Conservation (phyloP, 2,329 filamentous ascomycete genomes). For the Nigrospora sphaerica region DNA sequence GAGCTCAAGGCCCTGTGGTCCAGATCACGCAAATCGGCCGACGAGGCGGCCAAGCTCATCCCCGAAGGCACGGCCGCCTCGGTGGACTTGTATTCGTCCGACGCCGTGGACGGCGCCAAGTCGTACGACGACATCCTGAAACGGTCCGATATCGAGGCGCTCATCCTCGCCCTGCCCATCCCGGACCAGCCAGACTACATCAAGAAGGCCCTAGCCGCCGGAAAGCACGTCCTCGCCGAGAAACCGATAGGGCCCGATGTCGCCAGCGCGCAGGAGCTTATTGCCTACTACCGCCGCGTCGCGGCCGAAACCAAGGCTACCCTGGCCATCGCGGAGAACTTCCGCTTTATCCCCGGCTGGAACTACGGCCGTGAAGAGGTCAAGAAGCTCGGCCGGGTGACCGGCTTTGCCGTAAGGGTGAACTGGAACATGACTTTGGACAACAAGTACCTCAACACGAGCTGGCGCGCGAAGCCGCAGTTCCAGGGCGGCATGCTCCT, state of each 20-base stretch:
- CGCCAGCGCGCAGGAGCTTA: constrained; percentile 30
- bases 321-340: constrained; percentile 67
- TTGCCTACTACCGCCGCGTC: constrained; percentile 26
- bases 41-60: constrained; percentile 27
- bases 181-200: constrained; percentile 51
- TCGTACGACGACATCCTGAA: constrained; percentile 35
- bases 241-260: constrained; percentile 61
- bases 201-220: constrained; percentile 50
- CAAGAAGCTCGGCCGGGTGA: constrained; percentile 43
- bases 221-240: constrained; percentile 64
- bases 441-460: constrained; percentile 42
- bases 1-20: constrained; percentile 50
- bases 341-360: constrained; percentile 54
- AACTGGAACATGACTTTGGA: constrained; percentile 25
- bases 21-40: constrained; percentile 40
- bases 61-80: constrained; percentile 9
- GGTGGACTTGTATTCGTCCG: constrained; percentile 20
- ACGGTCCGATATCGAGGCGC: constrained; percentile 34
- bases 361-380: constrained; percentile 41
- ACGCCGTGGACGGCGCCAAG: constrained; percentile 22
- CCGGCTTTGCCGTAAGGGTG: constrained; percentile 40
- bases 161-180: constrained; percentile 49
- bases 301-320: constrained; percentile 26
- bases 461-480: constrained; percentile 61
- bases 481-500: constrained; percentile 73